Percentiles rank a stretch among this genome's conserved stretches.
Evolutionary conservation across 352 stramenopile species (phyloP).

Genomic region (Globisporangium nodosum): DNA sequence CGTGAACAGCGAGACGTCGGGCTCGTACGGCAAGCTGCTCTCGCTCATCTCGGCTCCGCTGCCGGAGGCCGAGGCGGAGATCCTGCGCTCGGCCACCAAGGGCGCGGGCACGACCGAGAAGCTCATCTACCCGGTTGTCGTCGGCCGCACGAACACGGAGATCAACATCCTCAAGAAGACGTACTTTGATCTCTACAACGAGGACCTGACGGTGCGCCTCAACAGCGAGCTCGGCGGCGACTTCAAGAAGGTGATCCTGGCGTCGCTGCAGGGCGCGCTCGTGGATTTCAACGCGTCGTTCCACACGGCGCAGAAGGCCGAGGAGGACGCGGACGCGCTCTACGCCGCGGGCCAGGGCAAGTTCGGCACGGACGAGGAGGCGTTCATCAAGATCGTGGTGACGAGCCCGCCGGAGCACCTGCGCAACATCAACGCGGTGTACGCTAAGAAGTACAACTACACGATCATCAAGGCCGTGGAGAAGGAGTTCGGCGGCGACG

Average conservation of each 20-base stretch:
- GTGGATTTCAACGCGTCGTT: constrained; percentile 49
- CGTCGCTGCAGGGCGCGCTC: constrained; percentile 44
- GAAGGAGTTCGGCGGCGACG: constrained; percentile 78
- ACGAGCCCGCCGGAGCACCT: constrained; percentile 54
- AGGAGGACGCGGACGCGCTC: constrained; percentile 52
- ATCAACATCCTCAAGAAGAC: constrained; percentile 75
- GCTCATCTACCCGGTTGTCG: constrained; percentile 48
- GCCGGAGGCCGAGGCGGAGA: constrained; percentile 60
- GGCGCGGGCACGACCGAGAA: constrained; percentile 66
- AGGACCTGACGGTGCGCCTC: constrained; percentile 60
- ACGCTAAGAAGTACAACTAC: constrained; percentile 75
- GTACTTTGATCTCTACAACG: constrained; percentile 60
- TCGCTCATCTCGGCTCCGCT: constrained; percentile 67
- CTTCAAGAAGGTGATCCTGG: constrained; percentile 72
- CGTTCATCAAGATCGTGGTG: constrained; percentile 58
- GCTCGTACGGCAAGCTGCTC: constrained; percentile 62
- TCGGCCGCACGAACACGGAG: constrained; percentile 66
- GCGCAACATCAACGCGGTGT: constrained; percentile 62
- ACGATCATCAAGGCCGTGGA: constrained; percentile 71
- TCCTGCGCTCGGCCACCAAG: constrained; percentile 65
- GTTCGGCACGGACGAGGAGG: constrained; percentile 67
- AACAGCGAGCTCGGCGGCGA: constrained; percentile 70
- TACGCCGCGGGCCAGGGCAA: constrained; percentile 76
- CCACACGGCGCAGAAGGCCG: constrained; percentile 60
- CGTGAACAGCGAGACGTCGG: constrained; percentile 74